Percentiles rank a stretch among this genome's conserved stretches.
These are phyloP conservation scores for Lasiodiplodia sp. DNA, from an alignment of 2,329 filamentous ascomycete species.

Conservation along the genomic window DNA sequence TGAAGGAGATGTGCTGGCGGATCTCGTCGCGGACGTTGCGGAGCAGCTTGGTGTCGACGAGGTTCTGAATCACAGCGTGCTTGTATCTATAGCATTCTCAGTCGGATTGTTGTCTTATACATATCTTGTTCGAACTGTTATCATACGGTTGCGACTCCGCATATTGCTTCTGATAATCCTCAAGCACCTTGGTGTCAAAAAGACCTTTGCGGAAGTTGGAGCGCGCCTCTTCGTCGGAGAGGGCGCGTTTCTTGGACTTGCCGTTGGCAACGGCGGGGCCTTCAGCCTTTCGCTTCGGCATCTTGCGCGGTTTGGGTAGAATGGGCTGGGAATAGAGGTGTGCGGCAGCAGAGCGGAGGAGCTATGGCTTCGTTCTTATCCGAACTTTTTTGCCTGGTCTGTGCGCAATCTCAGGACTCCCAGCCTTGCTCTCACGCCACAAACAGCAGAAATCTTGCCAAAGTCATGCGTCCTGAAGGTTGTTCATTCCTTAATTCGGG, in stretches of 20 bases:
- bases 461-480: slow-evolving; percentile 13
- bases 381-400: slow-evolving; percentile 27
- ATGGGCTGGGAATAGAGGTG: not conserved
- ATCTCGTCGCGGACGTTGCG: slow-evolving; percentile 89
- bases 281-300: slow-evolving; percentile 55
- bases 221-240: slow-evolving; percentile 50
- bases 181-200: slow-evolving; percentile 46
- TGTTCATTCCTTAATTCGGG: slow-evolving; percentile 12
- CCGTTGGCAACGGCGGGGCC: slow-evolving; percentile 41
- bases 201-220: slow-evolving; percentile 48
- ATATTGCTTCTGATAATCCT: slow-evolving; percentile 46
- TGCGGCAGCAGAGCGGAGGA: slow-evolving; percentile 11
- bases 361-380: slow-evolving; percentile 26
- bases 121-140: not conserved
- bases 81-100: slow-evolving; percentile 68
- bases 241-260: slow-evolving; percentile 52
- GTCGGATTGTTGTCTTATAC: not conserved
- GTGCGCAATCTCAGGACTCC: slow-evolving; percentile 17
- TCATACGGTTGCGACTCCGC: slow-evolving; percentile 49
- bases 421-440: slow-evolving; percentile 26
- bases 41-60: slow-evolving; percentile 83
- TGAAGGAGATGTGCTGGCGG: slow-evolving; percentile 89
- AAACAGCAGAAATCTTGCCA: slow-evolving; percentile 13
- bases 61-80: slow-evolving; percentile 83
- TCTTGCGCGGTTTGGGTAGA: not conserved